These are phyloP conservation scores for Nidularia sp. DNA, from an alignment of 768 basidiomycete genomes.

Conservation along the genomic window DNA sequence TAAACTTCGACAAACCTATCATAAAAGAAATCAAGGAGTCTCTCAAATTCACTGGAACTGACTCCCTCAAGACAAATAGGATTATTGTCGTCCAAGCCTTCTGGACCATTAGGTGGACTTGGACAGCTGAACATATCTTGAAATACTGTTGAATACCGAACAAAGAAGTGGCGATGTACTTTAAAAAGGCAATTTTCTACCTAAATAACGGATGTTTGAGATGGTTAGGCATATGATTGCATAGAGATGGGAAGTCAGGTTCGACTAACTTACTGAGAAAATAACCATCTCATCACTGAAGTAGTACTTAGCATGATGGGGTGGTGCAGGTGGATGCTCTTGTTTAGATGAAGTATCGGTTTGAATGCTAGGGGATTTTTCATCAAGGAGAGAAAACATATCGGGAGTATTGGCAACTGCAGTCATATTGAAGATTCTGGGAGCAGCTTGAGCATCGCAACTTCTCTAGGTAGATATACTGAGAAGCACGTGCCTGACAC, in stretches of 20 bases:
- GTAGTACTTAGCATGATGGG: slow-evolving; percentile 10
- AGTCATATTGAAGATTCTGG: too few relatives aligned
- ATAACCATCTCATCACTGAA: slow-evolving; percentile 13
- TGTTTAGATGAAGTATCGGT: slow-evolving; percentile 2
- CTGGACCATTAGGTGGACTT: slow-evolving; percentile 11
- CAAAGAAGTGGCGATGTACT: slow-evolving; percentile 34
- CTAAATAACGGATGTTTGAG: slow-evolving; percentile 11
- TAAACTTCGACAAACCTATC: slow-evolving; percentile 20
- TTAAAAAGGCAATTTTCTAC: slow-evolving; percentile 32
- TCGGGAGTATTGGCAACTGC: too few relatives aligned
- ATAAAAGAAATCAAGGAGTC: slow-evolving; percentile 34
- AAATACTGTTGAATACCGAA: slow-evolving; percentile 32
- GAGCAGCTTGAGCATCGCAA: too few relatives aligned
- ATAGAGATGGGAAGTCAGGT: background rate
- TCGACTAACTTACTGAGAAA: slow-evolving; percentile 10
- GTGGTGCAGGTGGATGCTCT: background rate
- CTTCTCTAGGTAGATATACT: too few relatives aligned
- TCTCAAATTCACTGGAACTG: slow-evolving; percentile 27
- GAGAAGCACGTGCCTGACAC: too few relatives aligned
- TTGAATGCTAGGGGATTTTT: too few relatives aligned
- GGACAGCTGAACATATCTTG: slow-evolving; percentile 27
- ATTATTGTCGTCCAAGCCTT: slow-evolving; percentile 24
- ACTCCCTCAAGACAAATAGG: slow-evolving; percentile 28
- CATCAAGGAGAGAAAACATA: too few relatives aligned
- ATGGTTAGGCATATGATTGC: background rate